Evolutionary conservation across 2,329 filamentous ascomycete species (phyloP), one percentile per base, ranked within the genome.

Genomic region (Phyllachora maydis): DNA sequence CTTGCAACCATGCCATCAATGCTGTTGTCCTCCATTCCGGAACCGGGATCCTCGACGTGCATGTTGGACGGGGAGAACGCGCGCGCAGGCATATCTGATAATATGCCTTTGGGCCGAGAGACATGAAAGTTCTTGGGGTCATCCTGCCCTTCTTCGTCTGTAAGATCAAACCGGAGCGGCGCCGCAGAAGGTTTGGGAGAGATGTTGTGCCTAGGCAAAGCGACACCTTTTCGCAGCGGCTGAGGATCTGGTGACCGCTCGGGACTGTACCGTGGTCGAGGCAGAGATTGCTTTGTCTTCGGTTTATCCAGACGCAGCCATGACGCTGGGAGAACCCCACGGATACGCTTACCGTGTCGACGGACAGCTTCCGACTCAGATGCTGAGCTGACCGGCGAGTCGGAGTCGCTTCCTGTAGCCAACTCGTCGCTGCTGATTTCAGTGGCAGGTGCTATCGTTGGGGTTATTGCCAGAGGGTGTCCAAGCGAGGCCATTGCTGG

Each of bases 311-410:
- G 40, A 19, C 67, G 57, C 26, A 73, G 50, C 60, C 67, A 72
- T 5, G 68, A 74, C n/a, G 68, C 68, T 18, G 68, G 68, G 21
- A 73, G 50, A 6, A 73, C 66, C 12, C 67, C 66, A 25, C 54
- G 54, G 22, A 73, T 64, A 24, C 52, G 50, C 24, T 44, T 55
- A 17, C 48, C 47, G 26, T 50, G 45, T 11, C 36, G 39, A 6
- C 39, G 41, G 14, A 49, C 46, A 8, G 46, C 36, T 13, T 60
- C 52, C 2, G n/a, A n/a, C n/a, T n/a, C n/a, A n/a, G n/a, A n/a
- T n/a, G n/a, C n/a, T n/a, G n/a, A n/a, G n/a, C n/a, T n/a, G n/a
- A n/a, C n/a, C n/a, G n/a, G n/a, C n/a, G n/a, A n/a, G n/a, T n/a
- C n/a, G n/a, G n/a, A n/a, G n/a, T n/a, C n/a, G n/a, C n/a, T n/a